Base-by-base conservation (phyloP, 2,329 filamentous ascomycete genomes). In the Tolypocladium tundrense region DNA sequence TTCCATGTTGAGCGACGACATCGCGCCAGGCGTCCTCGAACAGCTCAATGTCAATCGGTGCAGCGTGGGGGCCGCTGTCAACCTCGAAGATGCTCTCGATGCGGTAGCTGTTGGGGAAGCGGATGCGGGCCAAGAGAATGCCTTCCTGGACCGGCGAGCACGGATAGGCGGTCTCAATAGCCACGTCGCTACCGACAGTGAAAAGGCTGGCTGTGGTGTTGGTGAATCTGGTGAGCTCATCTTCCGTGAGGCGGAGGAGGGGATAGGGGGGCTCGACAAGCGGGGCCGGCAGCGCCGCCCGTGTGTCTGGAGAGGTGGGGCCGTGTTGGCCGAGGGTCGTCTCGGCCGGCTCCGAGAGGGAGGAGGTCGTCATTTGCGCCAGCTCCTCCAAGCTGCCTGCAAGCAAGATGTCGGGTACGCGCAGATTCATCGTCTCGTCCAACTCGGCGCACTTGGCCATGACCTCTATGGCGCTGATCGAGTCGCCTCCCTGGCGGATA, bases 91-190 rank as follows among this genome's bases (percentile, higher is more conserved):
- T 73, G 21, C 75, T 69, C 58, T 76, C 76, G 4, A 75, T 75
- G 2, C 80, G 72, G 54, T 81, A 81, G 0, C 75, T 74, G 42
- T 19, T 68, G 67, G 42, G 74, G 68, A 61, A 76, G 76, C 56
- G 72, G 69, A 14, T 64, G 2, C 78, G 76, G 10, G 80, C 63
- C 1, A 77, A 74, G 66, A 81, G 73, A 2, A 81, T 70, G 4
- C 73, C 76, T 63, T 79, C 77, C 59, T 81, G 79, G 2, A 79
- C 66, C 0, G 77, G 72, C 0, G 77, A 76, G 64, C 77, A 79
- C 1, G 78, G 78, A 56, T 79, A 81, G 0, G 78, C 66, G 57
- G 81, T 78, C 55, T 78, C 74, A 11, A 79, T 67, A 40, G 8
- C 16, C 11, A 14, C 24, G 27, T 33, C 14, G 14, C 39, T 53